A percentile compares a stretch with the other conserved stretches of the same genome.
phyloP scores from a whole-genome alignment of 306 rosid species.

The Vigna angularis region DNA sequence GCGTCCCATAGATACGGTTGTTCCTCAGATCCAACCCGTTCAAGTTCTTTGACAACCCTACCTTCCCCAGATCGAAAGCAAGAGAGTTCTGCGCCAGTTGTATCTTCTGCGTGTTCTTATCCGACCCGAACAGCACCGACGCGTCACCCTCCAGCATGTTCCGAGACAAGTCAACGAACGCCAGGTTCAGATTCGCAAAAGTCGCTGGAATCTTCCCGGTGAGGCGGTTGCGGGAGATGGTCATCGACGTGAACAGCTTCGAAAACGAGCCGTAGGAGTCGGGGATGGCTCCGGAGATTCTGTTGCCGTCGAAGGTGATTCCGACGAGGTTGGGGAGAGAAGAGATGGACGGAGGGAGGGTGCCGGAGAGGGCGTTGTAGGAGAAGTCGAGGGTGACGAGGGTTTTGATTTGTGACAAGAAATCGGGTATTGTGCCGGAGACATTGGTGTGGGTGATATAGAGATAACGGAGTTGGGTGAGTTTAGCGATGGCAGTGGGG shows the following conservation, averaged over 20 bases:
- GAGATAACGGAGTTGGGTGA: constrained; percentile 27
- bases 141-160: constrained; percentile 48
- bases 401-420: constrained; percentile 37
- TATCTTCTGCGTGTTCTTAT: constrained; percentile 36
- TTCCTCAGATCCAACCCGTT: constrained; percentile 35
- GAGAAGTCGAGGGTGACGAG: constrained; percentile 36
- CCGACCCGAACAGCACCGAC: constrained; percentile 40
- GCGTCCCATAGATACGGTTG: constrained; percentile 35
- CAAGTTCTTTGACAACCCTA: constrained; percentile 30
- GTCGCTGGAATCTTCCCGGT: constrained; percentile 45
- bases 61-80: constrained; percentile 43
- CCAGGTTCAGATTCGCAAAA: constrained; percentile 31
- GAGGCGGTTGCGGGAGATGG: constrained; percentile 25
- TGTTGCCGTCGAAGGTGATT: constrained; percentile 35
- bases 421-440: constrained; percentile 35
- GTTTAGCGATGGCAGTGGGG: background rate
- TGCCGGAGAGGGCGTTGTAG: constrained; percentile 41
- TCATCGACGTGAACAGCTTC: background rate
- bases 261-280: constrained; percentile 40
- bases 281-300: constrained; percentile 38
- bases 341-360: constrained; percentile 29
- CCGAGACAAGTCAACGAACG: constrained; percentile 25
- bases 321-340: constrained; percentile 43
- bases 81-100: constrained; percentile 7
- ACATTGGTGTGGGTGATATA: constrained; percentile 27